A percentile compares a stretch with the other conserved stretches of the same genome.
Conservation (phyloP, 2,329 filamentous ascomycete genomes). For the Ceratocystis huliohia region DNA sequence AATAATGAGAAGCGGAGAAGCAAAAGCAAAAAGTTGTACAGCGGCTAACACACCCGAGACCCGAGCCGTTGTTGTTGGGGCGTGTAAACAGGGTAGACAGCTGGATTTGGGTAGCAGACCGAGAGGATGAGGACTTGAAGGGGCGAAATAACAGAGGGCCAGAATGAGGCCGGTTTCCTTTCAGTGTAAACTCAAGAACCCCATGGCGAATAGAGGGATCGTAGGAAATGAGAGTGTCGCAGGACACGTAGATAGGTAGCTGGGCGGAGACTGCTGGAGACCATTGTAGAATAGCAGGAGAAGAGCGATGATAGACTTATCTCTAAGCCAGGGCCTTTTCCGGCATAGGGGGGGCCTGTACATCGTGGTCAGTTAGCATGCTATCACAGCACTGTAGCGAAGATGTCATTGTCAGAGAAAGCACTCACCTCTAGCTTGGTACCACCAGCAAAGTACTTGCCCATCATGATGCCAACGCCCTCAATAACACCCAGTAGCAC, state of each 20-base stretch:
- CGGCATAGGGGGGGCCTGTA: slow-evolving; percentile 27
- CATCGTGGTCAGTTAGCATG: slow-evolving; percentile 11
- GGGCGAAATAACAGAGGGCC: not conserved
- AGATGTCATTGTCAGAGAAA: slow-evolving; percentile 22
- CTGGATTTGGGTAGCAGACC: not conserved
- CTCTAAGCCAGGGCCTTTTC: slow-evolving; percentile 28
- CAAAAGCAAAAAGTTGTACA: slow-evolving; percentile 15
- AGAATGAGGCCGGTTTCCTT: not conserved
- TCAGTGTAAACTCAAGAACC: not conserved
- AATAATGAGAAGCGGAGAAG: not conserved
- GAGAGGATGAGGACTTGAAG: not conserved
- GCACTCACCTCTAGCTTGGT: slow-evolving; percentile 61
- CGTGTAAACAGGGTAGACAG: not conserved
- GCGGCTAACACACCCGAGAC: not conserved
- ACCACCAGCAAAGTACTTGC: slow-evolving; percentile 83
- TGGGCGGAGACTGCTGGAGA: not conserved
- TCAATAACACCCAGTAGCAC: slow-evolving; percentile 92
- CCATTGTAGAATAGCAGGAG: not conserved
- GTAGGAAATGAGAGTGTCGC: not conserved
- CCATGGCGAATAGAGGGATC: not conserved
- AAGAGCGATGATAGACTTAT: not conserved
- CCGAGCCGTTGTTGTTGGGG: slow-evolving; percentile 1
- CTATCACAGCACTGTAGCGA: slow-evolving; percentile 15
- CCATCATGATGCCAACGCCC: slow-evolving; percentile 90
- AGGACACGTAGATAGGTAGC: too few species aligned